Percentiles rank a stretch among this genome's conserved stretches.
phyloP scores from a whole-genome alignment of 176 grass and related monocot genomes.

The Tillandsia leiboldiana region DNA sequence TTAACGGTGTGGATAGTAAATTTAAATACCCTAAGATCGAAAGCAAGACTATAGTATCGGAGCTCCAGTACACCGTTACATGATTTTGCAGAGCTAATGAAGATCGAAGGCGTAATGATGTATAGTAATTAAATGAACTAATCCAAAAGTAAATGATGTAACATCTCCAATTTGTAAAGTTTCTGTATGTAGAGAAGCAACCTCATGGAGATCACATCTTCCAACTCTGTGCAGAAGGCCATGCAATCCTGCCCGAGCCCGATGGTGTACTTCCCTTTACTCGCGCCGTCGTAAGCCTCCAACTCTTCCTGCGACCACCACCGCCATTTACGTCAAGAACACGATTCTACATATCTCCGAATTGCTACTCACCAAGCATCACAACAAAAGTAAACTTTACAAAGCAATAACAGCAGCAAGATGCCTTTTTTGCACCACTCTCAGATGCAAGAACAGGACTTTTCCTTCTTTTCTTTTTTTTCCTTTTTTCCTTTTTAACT shows the following conservation, averaged over 20 bases:
- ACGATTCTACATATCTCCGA: background rate
- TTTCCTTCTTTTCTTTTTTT: too few relatives aligned
- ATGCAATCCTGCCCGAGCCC: slow-evolving; percentile 94
- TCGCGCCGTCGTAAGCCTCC: slow-evolving; percentile 70
- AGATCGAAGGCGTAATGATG: too few relatives aligned
- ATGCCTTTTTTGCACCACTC: too few relatives aligned
- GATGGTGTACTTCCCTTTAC: slow-evolving; percentile 93
- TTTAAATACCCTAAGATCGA: too few relatives aligned
- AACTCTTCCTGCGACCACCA: slow-evolving; percentile 57
- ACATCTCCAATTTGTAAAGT: background rate
- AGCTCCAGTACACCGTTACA: too few relatives aligned
- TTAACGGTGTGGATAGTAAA: too few relatives aligned
- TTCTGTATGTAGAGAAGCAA: slow-evolving; percentile 3
- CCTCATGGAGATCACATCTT: slow-evolving; percentile 99
- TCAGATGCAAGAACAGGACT: too few relatives aligned
- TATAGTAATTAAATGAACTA: too few relatives aligned
- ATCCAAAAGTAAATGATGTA: background rate
- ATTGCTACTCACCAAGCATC: slow-evolving; percentile 7
- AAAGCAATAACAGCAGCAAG: too few relatives aligned
- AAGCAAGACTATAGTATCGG: too few relatives aligned
- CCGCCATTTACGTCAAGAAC: background rate
- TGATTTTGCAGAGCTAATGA: too few relatives aligned
- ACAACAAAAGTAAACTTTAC: background rate
- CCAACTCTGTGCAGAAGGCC: slow-evolving; percentile 84
- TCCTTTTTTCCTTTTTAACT: too few relatives aligned